Base-by-base conservation (phyloP, 495 filamentous ascomycete genomes). In the Aspergillus avenaceus region DNA sequence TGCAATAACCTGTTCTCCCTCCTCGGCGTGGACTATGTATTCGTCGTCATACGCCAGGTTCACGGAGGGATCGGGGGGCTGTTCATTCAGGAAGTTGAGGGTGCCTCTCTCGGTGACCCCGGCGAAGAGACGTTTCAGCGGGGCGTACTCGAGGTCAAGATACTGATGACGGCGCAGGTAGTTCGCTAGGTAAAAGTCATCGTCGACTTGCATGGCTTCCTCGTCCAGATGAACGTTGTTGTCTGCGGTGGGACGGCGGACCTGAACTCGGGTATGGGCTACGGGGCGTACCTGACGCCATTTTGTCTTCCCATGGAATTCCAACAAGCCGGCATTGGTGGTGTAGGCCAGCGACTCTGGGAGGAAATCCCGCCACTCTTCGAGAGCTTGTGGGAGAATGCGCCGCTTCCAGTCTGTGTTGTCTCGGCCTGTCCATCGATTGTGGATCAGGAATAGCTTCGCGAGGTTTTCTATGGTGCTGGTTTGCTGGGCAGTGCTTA, bases 341-440 rank as follows among this genome's bases (percentile, higher is more conserved):
- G 36, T 22, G 44, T 75, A 77, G 4, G 21, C 7, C 50, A 71
- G 55, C 0, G 45, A 45, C 16, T 62, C 58, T 0, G 71, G 76
- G 12, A 83, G 49, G 37, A 81, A 77, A 38, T 68, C 66, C 8
- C 49, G 53, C 67, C 81, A 84, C 55, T 79, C 74, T 51, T 72
- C 65, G 1, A 78, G 51, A 29, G 74, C 57, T 23, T 63, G 60
- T 0, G 78, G 79, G 8, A 79, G 50, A 12, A 67, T 26, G 4
- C 56, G 49, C n/a, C 50, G 56, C 18, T 61, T 49, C 71, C 70
- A 75, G 13, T 11, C 41, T 1, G 51, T 16, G 22, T 56, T 51
- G 8, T 53, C 29, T 13, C 34, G 55, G 31, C 55, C 57, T 6
- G 38, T 48, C 68, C 66, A 69, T 12, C 53, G n/a, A 7, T 25